Evolutionary conservation across 1,139 yeast genomes (phyloP).

Genomic region (Saccharomyces hybrid): DNA sequence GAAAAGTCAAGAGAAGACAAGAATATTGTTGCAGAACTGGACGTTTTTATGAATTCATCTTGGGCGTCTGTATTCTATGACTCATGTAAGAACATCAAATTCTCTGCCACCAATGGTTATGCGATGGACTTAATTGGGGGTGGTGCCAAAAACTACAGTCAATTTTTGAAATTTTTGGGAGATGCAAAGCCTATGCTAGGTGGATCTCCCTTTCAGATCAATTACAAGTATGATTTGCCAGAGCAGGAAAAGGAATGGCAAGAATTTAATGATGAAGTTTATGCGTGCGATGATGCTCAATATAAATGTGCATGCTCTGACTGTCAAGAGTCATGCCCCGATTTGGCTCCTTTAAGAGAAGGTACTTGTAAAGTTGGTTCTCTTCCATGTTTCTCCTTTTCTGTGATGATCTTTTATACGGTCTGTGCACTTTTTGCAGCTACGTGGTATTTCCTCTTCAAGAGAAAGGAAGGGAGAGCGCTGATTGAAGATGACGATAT

Average conservation of each 20-base stretch:
- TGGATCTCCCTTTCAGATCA: constrained; percentile 92
- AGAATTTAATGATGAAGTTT: constrained; percentile 26
- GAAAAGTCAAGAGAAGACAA: constrained; percentile 47
- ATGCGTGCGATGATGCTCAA: constrained; percentile 47
- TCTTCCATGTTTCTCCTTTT: constrained; percentile 67
- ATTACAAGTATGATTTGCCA: constrained; percentile 45
- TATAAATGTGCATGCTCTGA: constrained; percentile 88
- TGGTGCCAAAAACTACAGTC: constrained; percentile 68
- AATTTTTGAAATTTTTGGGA: constrained; percentile 80
- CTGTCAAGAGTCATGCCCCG: constrained; percentile 75
- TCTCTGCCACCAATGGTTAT: constrained; percentile 88
- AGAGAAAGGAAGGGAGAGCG: constrained; percentile 16
- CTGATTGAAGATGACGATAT: constrained; percentile 13
- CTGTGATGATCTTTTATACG: constrained; percentile 47
- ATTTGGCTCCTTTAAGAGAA: constrained; percentile 40
- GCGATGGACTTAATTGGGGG: constrained; percentile 98
- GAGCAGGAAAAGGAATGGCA: constrained; percentile 27
- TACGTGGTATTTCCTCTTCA: constrained; percentile 29
- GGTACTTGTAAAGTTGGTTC: constrained; percentile 48
- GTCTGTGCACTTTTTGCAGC: constrained; percentile 34
- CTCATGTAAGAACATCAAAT: constrained; percentile 83
- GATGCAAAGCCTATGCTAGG: constrained; percentile 91
- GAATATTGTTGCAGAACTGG: constrained; percentile 62
- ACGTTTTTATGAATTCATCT: constrained; percentile 49
- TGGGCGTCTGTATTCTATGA: constrained; percentile 64